phyloP scores from a whole-genome alignment of 306 rosid species.

The Quercus aquifolioides region DNA sequence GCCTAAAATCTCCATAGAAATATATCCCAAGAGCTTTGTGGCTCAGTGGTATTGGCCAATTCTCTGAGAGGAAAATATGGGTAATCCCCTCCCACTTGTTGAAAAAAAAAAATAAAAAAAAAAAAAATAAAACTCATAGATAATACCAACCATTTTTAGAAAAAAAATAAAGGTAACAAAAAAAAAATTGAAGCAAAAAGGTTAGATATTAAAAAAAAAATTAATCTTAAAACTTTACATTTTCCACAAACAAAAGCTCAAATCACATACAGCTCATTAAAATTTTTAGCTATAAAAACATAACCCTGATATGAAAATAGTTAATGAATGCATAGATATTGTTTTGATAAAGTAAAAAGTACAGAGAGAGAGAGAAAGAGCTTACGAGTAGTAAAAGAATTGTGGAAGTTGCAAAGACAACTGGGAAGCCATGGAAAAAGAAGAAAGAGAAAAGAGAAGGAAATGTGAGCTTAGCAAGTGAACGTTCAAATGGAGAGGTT shows the following conservation, averaged over 20 bases:
- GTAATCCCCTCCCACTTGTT: too few species aligned
- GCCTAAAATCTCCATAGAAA: background rate
- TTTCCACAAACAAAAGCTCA: background rate
- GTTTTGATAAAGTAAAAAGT: too few species aligned
- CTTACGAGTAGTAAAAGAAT: conserved; percentile 42
- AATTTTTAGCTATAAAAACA: background rate
- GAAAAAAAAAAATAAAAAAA: too few species aligned
- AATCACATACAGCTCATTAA: background rate
- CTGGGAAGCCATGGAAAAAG: conserved; percentile 50
- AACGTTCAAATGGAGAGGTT: conserved; percentile 12
- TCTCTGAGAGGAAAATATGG: too few species aligned
- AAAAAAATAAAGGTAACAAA: background rate
- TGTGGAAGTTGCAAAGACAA: conserved; percentile 36
- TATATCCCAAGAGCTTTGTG: background rate
- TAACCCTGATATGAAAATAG: background rate
- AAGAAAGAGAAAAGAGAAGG: conserved; percentile 1
- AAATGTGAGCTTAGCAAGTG: background rate
- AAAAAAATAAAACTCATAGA: too few species aligned
- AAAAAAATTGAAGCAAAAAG: background rate
- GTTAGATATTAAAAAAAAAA: background rate
- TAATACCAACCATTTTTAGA: too few species aligned
- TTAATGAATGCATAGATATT: too few species aligned
- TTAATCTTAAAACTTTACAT: background rate
- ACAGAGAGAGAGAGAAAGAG: conserved; percentile 12
- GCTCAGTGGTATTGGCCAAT: too few species aligned